phyloP scores from a whole-genome alignment of 805 yeast species.

The Jamesozyma jinghongensis region DNA sequence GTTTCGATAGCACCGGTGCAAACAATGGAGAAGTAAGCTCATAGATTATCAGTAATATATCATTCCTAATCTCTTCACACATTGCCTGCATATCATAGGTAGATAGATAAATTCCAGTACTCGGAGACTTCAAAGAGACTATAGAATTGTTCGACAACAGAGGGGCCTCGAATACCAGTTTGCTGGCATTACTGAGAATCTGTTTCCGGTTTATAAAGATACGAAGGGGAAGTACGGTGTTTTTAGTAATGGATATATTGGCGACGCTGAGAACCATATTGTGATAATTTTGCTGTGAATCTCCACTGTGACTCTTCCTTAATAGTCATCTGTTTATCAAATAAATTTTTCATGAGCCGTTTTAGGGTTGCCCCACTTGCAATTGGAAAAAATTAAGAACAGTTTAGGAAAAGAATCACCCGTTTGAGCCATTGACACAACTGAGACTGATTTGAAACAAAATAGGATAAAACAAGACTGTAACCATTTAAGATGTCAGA shows the following conservation, averaged over 20 bases:
- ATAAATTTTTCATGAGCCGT: not conserved
- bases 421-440: too few relatives aligned
- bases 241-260: slow-evolving; percentile 15
- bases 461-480: too few relatives aligned
- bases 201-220: slow-evolving; percentile 26
- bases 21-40: slow-evolving; percentile 21
- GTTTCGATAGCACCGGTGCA: slow-evolving; percentile 15
- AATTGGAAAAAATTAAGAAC: too few relatives aligned
- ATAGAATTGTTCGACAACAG: slow-evolving; percentile 29
- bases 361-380: too few relatives aligned
- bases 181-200: slow-evolving; percentile 15
- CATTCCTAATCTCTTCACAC: slow-evolving; percentile 22
- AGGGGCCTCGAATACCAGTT: slow-evolving; percentile 27
- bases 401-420: not conserved
- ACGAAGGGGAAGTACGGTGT: slow-evolving; percentile 19
- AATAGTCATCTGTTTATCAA: too few relatives aligned
- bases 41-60: slow-evolving; percentile 20
- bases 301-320: too few relatives aligned
- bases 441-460: too few relatives aligned
- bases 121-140: slow-evolving; percentile 25
- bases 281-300: too few relatives aligned
- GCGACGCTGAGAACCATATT: slow-evolving; percentile 19
- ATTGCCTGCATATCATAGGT: slow-evolving; percentile 23
- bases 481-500: too few relatives aligned
- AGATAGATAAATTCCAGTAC: slow-evolving; percentile 22